Conservation (phyloP, 352 stramenopile species). For the Phytophthora parvispora region DNA sequence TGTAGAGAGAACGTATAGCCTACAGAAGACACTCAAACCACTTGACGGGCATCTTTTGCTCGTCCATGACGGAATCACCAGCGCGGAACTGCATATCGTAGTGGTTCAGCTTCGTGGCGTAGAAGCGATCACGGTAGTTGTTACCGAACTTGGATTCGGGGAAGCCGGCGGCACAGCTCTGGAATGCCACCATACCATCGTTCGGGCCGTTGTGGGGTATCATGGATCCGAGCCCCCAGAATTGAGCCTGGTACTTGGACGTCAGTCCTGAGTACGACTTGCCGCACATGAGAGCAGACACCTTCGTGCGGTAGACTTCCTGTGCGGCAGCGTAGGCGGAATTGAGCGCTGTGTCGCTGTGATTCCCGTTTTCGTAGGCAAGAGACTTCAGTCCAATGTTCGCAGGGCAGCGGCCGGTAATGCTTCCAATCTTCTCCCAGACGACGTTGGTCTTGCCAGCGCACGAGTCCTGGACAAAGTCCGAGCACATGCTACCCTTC, state of each 20-base stretch:
- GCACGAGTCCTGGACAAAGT: constrained; percentile 43
- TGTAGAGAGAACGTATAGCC: neutral
- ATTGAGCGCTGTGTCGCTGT: constrained; percentile 10
- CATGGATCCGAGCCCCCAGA: constrained; percentile 15
- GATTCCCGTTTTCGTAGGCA: constrained; percentile 33
- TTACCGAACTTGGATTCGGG: constrained; percentile 27
- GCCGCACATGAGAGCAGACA: constrained; percentile 44
- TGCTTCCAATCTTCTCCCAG: constrained; percentile 14
- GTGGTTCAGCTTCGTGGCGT: constrained; percentile 51
- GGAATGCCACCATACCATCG: constrained; percentile 50
- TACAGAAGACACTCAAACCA: constrained; percentile 51
- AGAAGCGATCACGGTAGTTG: constrained; percentile 31
- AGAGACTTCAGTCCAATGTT: constrained; percentile 27
- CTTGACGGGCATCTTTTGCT: constrained; percentile 43
- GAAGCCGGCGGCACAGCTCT: constrained; percentile 41
- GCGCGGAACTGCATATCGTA: constrained; percentile 48
- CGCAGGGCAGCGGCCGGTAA: constrained; percentile 41
- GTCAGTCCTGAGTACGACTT: constrained; percentile 39
- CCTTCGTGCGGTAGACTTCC: constrained; percentile 32
- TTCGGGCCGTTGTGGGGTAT: constrained; percentile 29
- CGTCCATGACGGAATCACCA: constrained; percentile 40
- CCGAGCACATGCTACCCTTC: constrained; percentile 41
- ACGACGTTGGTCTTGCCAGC: constrained; percentile 24
- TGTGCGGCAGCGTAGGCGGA: constrained; percentile 34
- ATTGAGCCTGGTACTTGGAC: constrained; percentile 28